Evolutionary conservation across 768 basidiomycete genomes (phyloP), one percentile per base, ranked within the genome.

Genomic region (Dictyophora rubrovolvata): DNA sequence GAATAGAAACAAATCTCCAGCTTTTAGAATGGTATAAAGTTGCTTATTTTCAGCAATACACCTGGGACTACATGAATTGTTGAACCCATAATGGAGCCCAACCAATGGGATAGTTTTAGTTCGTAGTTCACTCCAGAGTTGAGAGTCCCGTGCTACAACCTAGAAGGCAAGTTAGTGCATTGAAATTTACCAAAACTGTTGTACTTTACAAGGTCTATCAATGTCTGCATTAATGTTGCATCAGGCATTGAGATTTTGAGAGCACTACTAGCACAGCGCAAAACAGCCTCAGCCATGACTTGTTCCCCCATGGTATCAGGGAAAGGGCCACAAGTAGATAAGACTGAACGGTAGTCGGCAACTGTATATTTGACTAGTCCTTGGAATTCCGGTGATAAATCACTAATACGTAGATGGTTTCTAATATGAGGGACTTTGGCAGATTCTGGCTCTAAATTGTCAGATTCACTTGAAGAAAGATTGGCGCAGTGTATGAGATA

Each of bases 31-130:
- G 14, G 36, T 37, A 37, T 37, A 14, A 7, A 37, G 36, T 37
- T 37, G 36, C 5, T 12, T 52, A 36, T 8, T 61, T 21, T 33
- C 65, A 62, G 63, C 65, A 16, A 68, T 62, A 34, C 22, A 54
- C 42, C 5, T 48, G 17, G 18, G 5, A 50, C 66, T 67, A 5
- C 42, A 22, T 7, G 16, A 12, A 16, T 54, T 20, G 49, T 50
- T 28, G 20, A 61, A 54, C 42, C 61, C 60, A 49, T 48, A 61
- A 18, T 53, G 46, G 16, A 8, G 8, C 14, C 12, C 14, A 17
- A 61, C 60, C 48, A 54, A 16, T 16, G 54, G 61, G 4, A 46
- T 20, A 14, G 33, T 59, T 20, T 35, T 46, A 20, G 17, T 46
- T 21, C 34, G 42, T 5, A 61, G 48, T 12, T 53, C 33, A 17